These are phyloP conservation scores for Coemansia sp. DNA, from an alignment of 371 early-diverging fungal genomes.

Conservation along the genomic window DNA sequence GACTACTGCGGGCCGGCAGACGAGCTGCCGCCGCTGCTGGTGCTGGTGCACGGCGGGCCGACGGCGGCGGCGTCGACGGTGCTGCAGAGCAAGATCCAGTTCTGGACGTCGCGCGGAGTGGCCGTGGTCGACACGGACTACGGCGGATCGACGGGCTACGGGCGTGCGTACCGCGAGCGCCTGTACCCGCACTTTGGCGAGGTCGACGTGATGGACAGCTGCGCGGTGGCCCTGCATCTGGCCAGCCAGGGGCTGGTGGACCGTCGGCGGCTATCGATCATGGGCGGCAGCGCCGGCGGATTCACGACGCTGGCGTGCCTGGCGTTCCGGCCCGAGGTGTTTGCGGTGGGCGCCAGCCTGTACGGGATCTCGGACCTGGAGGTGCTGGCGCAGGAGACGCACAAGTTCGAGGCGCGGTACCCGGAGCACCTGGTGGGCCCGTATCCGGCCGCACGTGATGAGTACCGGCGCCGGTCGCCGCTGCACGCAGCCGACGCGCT, in stretches of 20 bases:
- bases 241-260: conserved; percentile 63
- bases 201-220: conserved; percentile 77
- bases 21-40: conserved; percentile 65
- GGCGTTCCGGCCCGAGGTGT: conserved; percentile 69
- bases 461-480: conserved; percentile 64
- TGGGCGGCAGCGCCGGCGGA: conserved; percentile 73
- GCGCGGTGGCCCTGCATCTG: conserved; percentile 66
- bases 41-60: conserved; percentile 75
- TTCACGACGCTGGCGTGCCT: conserved; percentile 66
- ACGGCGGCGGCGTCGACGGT: conserved; percentile 51
- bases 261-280: conserved; percentile 60
- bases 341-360: conserved; percentile 65
- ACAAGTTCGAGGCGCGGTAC: conserved; percentile 76
- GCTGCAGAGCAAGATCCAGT: conserved; percentile 59
- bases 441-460: conserved; percentile 56
- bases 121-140: conserved; percentile 75
- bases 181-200: conserved; percentile 68
- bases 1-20: conserved; percentile 56
- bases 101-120: conserved; percentile 77
- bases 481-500: conserved; percentile 60
- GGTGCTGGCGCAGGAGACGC: conserved; percentile 62
- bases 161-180: conserved; percentile 70
- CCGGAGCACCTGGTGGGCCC: conserved; percentile 63
- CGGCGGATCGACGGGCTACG: conserved; percentile 74
- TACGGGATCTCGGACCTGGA: conserved; percentile 74